Base-by-base conservation (phyloP, 352 stramenopile species). In the Globisporangium radiosum region DNA sequence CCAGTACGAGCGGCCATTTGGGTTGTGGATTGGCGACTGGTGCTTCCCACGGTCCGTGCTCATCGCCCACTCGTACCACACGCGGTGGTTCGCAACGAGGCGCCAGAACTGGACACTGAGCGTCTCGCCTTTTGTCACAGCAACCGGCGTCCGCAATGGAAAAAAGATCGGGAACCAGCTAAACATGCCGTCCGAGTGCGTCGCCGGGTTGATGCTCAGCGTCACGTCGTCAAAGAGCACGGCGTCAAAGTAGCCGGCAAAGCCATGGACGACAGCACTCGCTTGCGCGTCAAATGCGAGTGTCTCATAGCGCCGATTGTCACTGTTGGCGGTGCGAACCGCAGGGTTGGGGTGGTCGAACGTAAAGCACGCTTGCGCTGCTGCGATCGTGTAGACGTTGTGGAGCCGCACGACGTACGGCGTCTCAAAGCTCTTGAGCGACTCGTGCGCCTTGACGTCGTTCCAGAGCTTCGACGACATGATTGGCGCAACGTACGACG, bases 121-220 rank as follows among this genome's bases (percentile, higher is more conserved):
- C 36, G 73, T 78, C 43, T 96, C 84, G 15, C 81, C 81, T 40
- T 84, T 68, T 45, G 78, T 75, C 52, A 99, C 85, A 47, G 71
- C 68, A 39, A 98, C 56, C 0, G 97, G 97, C 33, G 93, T 71
- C 6, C 82, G 82, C 33, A 99, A 72, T 11, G 97, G 97, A 68
- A 99, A 98, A 71, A 97, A 99, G 53, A 99, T 87, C 25, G 97
- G 97, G 75, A 99, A 99, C 97, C 97, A 99, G 56, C 88, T 98
- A 72, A 99, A 99, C 97, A 99, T 99, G 45, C 95, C 94, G 57
- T 92, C 78, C 9, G 95, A 99, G 73, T 98, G 97, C 25, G 88
- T 97, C 42, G 75, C 62, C 4, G 97, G 97, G 49, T 96, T 88
- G 73, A 99, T 99, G 59, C 89, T 98, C 54, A 98, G 89, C 45